Evolutionary conservation across 495 filamentous ascomycete genomes (phyloP).

Genomic region (Penicillium longicatenatum): DNA sequence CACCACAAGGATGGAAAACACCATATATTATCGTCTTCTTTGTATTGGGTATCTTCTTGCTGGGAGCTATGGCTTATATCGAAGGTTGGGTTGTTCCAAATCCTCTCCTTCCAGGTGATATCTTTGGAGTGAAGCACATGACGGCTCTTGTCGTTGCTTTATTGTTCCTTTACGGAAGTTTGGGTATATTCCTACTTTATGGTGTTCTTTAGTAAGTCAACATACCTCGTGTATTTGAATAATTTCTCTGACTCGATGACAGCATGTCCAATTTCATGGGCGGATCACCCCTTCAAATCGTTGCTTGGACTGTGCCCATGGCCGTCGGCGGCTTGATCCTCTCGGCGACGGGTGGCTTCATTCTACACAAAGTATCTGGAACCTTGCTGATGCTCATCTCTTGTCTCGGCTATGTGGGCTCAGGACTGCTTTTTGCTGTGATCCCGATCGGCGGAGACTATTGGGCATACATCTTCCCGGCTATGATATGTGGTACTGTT

Average conservation of each 20-base stretch:
- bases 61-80: constrained; percentile 65
- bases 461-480: constrained; percentile 76
- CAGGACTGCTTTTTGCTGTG: constrained; percentile 71
- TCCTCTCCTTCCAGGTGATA: constrained; percentile 72
- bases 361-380: constrained; percentile 75
- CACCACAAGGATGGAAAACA: constrained; percentile 68
- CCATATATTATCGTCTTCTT: constrained; percentile 59
- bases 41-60: constrained; percentile 55
- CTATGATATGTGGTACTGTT: constrained; percentile 80
- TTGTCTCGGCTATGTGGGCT: constrained; percentile 62
- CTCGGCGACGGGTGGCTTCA: constrained; percentile 68
- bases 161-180: constrained; percentile 73
- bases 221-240: background rate
- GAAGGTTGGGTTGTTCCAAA: constrained; percentile 74
- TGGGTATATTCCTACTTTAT: constrained; percentile 80
- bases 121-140: constrained; percentile 77
- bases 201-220: constrained; percentile 71
- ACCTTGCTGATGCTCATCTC: constrained; percentile 70
- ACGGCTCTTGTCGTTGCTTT: constrained; percentile 64
- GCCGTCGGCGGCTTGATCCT: constrained; percentile 74
- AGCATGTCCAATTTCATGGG: constrained; percentile 70
- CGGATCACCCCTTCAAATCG: constrained; percentile 65
- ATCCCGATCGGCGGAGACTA: constrained; percentile 62
- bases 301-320: constrained; percentile 80
- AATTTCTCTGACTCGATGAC: too few species aligned